Percentiles rank a stretch among this genome's conserved stretches.
Conservation (phyloP, 1,139 yeast genomes). For the Debaryomyces psychrophilus region DNA sequence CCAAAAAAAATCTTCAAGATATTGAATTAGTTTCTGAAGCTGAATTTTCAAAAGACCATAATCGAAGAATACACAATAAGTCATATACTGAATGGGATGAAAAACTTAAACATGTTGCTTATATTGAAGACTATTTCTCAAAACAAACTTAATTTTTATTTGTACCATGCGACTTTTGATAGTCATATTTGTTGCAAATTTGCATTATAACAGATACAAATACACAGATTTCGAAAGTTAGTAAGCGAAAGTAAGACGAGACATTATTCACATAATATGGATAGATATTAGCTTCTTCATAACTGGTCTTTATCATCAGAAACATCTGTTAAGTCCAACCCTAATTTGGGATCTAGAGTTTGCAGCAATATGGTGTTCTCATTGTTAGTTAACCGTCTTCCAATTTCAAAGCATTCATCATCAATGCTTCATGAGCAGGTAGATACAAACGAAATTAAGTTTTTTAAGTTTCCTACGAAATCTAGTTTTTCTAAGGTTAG, state of each 20-base stretch:
- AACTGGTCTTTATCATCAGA: no score
- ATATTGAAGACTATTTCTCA: not conserved
- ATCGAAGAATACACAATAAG: not conserved
- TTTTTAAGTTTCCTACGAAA: not conserved
- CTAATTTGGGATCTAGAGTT: no score
- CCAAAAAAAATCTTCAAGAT: constrained; percentile 8
- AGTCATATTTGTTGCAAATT: not conserved
- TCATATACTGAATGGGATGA: constrained; percentile 7
- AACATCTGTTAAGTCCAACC: no score
- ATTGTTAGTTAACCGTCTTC: no score
- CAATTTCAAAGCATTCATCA: no score
- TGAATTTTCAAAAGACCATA: not conserved
- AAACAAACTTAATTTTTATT: not conserved
- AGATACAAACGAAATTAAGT: no score
- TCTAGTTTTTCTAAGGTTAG: not conserved
- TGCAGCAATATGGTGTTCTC: no score
- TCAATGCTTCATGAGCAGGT: no score
- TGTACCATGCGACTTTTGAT: not conserved
- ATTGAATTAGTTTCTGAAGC: constrained; percentile 1
- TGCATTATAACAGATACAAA: not conserved
- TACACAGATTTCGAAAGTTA: not conserved
- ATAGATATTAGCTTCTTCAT: no score
- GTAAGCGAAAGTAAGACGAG: no score
- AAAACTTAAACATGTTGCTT: constrained; percentile 10
- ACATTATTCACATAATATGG: no score